Evolutionary conservation across 1,284 basidiomycete genomes (phyloP), one percentile per base, ranked within the genome.

Genomic region (Ceratobasidium sp.): DNA sequence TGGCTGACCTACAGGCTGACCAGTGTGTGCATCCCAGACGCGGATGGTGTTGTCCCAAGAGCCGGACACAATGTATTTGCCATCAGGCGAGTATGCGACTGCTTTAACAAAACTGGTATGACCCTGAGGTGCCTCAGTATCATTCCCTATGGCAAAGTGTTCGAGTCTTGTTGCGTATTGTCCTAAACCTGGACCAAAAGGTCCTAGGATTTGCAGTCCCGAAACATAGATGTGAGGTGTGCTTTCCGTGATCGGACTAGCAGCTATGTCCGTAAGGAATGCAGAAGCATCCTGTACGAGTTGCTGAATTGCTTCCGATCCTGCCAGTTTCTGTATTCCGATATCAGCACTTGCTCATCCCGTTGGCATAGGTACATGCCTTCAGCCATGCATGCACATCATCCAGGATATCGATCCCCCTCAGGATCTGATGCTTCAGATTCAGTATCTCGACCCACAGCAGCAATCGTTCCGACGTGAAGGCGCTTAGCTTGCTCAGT

Each of bases 221-320:
- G 54, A 58, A 13, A 58, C 54, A 28, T 58, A 58, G 26, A 58
- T 58, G 54, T 58, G 54, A 31, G 54, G 54, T 26, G 54, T 58
- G 26, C 54, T 58, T 1, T 31, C 26, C 8, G 23, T 13, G 8
- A 58, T 35, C 8, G 26, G 11, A 2, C 33, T 58, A 1, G 26
- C n/a, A n/a, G n/a, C n/a, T n/a, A n/a, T n/a, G n/a, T n/a, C n/a
- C n/a, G n/a, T n/a, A n/a, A n/a, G n/a, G n/a, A n/a, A 58, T 28
- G 54, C 2, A 20, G 31, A 58, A 1, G 28, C n/a, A 8, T 11
- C 33, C 4, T n/a, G n/a, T n/a, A 31, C 26, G 20, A 58, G 31
- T 11, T 35, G n/a, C n/a, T 10, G 11, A 15, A 1, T 10, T 3
- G 13, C 53, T 5, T 31, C n/a, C 42, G n/a, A n/a, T n/a, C n/a